Percentiles rank a stretch among this genome's conserved stretches.
These are phyloP conservation scores for Epichloe glyceriae DNA, from an alignment of 2,329 filamentous ascomycete genomes.

Conservation along the genomic window DNA sequence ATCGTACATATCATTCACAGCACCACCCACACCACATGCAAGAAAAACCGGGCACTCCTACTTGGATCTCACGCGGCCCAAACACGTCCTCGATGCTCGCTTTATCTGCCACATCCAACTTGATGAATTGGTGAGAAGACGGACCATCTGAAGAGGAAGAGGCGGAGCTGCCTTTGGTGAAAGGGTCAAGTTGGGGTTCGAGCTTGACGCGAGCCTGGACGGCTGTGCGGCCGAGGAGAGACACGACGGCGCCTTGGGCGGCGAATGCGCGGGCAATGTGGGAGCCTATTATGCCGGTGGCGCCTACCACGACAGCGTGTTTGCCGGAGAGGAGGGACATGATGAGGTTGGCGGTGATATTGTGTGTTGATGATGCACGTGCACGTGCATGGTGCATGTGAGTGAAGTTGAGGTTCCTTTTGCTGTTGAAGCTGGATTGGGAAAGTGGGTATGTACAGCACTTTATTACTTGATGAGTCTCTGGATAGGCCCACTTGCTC, in stretches of 20 bases:
- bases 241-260: conserved; percentile 42
- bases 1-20: not conserved
- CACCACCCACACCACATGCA: not conserved
- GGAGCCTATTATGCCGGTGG: conserved; percentile 56
- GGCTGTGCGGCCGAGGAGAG: conserved; percentile 47
- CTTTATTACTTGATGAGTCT: no score
- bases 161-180: conserved; percentile 10
- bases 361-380: not conserved
- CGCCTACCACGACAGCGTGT: conserved; percentile 53
- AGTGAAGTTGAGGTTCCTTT: no score
- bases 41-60: not conserved
- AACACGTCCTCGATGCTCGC: conserved; percentile 20
- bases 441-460: not conserved
- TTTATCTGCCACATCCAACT: conserved; percentile 18
- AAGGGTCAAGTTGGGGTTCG: conserved; percentile 17
- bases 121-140: conserved; percentile 20
- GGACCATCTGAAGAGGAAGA: conserved; percentile 7
- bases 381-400: no score
- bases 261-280: conserved; percentile 57
- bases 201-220: conserved; percentile 30
- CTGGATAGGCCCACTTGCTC: no score
- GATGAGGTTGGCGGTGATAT: not conserved
- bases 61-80: not conserved
- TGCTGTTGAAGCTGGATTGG: not conserved
- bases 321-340: conserved; percentile 29